These are phyloP conservation scores for Flaveria robusta DNA, from an alignment of 129 eudicot genomes.

Conservation along the genomic window DNA sequence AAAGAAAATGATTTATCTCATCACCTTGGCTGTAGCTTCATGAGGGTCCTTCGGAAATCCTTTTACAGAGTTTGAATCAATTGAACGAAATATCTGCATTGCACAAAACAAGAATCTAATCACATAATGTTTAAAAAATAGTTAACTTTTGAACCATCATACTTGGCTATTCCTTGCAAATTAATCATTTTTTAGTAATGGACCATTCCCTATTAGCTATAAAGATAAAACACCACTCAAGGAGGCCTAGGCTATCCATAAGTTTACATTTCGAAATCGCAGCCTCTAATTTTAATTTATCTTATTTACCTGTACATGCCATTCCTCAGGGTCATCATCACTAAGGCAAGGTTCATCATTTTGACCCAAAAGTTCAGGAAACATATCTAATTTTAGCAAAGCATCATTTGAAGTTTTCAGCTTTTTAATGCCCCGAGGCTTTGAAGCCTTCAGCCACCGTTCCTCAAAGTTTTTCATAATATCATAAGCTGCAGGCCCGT, in stretches of 20 bases:
- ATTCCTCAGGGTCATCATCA: constrained; percentile 65
- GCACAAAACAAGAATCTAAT: constrained; percentile 12
- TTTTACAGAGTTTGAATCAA: constrained; percentile 81
- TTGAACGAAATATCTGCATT: constrained; percentile 75
- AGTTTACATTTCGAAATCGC: background rate
- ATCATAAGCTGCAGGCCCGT: constrained; percentile 96
- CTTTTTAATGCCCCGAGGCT: constrained; percentile 74
- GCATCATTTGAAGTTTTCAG: constrained; percentile 60
- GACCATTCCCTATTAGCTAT: background rate
- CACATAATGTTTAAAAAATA: constrained; percentile 2
- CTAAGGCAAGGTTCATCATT: constrained; percentile 52
- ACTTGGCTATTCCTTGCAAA: constrained; percentile 7
- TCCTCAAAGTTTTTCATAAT: constrained; percentile 81
- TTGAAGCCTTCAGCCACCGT: constrained; percentile 83
- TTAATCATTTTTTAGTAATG: background rate
- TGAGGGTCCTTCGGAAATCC: constrained; percentile 82
- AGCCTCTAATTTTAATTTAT: background rate
- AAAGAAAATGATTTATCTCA: constrained; percentile 1
- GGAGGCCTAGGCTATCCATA: background rate
- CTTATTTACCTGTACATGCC: constrained; percentile 78
- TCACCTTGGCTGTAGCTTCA: constrained; percentile 63
- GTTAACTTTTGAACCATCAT: constrained; percentile 8
- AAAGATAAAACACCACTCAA: background rate
- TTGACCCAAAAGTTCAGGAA: constrained; percentile 65
- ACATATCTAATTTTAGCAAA: constrained; percentile 57